phyloP scores from a whole-genome alignment of 2,329 filamentous ascomycete species.

The Ceratocystis eucalypticola region DNA sequence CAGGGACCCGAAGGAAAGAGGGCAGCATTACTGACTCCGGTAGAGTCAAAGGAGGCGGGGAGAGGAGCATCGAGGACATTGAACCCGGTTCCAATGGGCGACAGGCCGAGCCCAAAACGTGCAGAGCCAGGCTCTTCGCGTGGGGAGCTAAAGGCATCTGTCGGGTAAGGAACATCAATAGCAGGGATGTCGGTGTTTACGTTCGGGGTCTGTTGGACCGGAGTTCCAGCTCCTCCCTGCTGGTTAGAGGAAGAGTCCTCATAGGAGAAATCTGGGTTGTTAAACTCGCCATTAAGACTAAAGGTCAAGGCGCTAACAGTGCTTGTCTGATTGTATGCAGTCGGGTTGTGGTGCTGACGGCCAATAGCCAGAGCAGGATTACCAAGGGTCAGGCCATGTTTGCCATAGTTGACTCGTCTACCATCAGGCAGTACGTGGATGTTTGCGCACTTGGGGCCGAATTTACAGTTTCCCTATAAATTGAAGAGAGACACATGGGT shows the following conservation, averaged over 20 bases:
- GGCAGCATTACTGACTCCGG: conserved; percentile 83
- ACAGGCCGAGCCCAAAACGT: conserved; percentile 53
- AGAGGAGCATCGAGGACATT: conserved; percentile 88
- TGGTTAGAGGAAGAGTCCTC: conserved; percentile 27
- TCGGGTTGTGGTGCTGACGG: conserved; percentile 20
- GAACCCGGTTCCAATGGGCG: conserved; percentile 58
- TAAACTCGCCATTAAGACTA: conserved; percentile 34
- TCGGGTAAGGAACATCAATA: conserved; percentile 48
- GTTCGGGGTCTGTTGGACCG: conserved; percentile 37
- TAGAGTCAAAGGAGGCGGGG: conserved; percentile 90
- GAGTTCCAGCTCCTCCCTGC: neutral
- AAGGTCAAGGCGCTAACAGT: conserved; percentile 50
- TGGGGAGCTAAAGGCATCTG: conserved; percentile 64
- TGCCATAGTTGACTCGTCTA: conserved; percentile 71
- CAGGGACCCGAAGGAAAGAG: conserved; percentile 66
- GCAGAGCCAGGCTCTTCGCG: conserved; percentile 46
- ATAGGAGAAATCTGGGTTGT: conserved; percentile 28
- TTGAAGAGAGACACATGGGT: neutral
- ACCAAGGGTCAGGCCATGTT: conserved; percentile 53
- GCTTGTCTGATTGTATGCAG: conserved; percentile 48
- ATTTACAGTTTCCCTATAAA: conserved; percentile 88
- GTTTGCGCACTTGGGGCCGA: conserved; percentile 93
- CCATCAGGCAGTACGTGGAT: conserved; percentile 92
- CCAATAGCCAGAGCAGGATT: conserved; percentile 46
- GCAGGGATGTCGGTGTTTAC: conserved; percentile 43